These are phyloP conservation scores for Panellus pusillus DNA, from an alignment of 768 basidiomycete genomes.

Conservation along the genomic window DNA sequence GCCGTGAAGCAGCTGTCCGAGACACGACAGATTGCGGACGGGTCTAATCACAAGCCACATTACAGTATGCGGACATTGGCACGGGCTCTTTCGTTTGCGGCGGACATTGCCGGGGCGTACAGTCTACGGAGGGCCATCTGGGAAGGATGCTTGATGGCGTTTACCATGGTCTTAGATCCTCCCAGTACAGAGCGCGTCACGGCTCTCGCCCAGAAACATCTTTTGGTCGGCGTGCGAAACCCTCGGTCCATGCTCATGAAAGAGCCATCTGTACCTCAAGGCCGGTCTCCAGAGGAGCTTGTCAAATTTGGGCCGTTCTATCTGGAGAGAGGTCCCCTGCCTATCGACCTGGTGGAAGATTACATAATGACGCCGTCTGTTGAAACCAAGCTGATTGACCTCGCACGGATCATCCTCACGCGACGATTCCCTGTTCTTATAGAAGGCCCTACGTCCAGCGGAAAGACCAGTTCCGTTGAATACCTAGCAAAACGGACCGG, in stretches of 20 bases:
- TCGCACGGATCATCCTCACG: constrained; percentile 89
- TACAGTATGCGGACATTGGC: constrained; percentile 96
- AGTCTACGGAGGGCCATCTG: constrained; percentile 85
- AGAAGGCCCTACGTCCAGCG: constrained; percentile 96
- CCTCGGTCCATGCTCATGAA: constrained; percentile 70
- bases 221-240: constrained; percentile 81
- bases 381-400: constrained; percentile 87
- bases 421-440: constrained; percentile 92
- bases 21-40: constrained; percentile 82
- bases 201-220: constrained; percentile 69
- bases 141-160: constrained; percentile 98
- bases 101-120: constrained; percentile 74
- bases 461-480: constrained; percentile 96
- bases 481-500: constrained; percentile 92
- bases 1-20: constrained; percentile 77
- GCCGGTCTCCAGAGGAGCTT: constrained; percentile 51
- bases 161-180: constrained; percentile 89
- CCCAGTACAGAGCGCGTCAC: constrained; percentile 68
- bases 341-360: constrained; percentile 64
- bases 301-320: constrained; percentile 92
- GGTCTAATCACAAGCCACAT: constrained; percentile 89
- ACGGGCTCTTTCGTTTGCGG: constrained; percentile 87
- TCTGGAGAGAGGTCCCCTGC: constrained; percentile 73
- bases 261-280: constrained; percentile 56
- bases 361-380: constrained; percentile 97